Conservation (phyloP, 2,329 filamentous ascomycete genomes). For the Xylaria digitata region DNA sequence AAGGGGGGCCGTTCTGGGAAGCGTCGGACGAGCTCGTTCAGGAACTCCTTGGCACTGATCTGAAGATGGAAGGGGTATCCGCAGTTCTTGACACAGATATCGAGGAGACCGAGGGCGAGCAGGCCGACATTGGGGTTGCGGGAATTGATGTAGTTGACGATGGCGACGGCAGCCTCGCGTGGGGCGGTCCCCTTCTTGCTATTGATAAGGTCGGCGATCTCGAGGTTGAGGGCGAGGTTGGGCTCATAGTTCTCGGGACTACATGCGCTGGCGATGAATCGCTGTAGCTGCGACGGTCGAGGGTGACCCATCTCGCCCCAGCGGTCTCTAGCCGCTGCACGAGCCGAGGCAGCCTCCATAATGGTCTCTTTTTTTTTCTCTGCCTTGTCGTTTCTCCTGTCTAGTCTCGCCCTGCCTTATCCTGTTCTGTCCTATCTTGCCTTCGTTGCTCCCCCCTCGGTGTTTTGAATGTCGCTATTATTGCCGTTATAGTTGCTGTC, state of each 20-base stretch:
- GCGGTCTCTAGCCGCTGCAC: constrained; percentile 94
- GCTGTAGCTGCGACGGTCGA: constrained; percentile 86
- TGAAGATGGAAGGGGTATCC: constrained; percentile 99
- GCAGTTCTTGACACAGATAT: constrained; percentile 99
- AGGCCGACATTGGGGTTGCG: constrained; percentile 95
- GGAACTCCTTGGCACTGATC: constrained; percentile 98
- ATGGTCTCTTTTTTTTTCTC: neutral
- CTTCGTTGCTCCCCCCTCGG: too few species aligned
- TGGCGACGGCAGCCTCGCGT: constrained; percentile 91
- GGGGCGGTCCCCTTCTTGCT: constrained; percentile 96
- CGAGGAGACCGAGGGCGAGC: constrained; percentile 89
- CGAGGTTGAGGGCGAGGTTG: constrained; percentile 94
- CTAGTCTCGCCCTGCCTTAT: neutral
- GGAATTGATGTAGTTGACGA: constrained; percentile 95
- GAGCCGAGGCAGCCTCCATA: constrained; percentile 95
- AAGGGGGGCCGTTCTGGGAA: constrained; percentile 94
- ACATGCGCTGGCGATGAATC: constrained; percentile 96
- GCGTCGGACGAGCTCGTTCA: constrained; percentile 95
- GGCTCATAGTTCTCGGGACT: constrained; percentile 98
- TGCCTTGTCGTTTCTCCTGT: neutral
- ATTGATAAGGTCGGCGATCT: constrained; percentile 97
- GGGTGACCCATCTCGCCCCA: constrained; percentile 85
- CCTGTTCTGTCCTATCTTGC: too few species aligned
- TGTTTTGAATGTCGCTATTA: too few species aligned
- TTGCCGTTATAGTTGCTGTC: too few species aligned